Evolutionary conservation across 164 flowering plant species (phyloP), one percentile per base, ranked within the genome.

Genomic region (Vitis labrusca): DNA sequence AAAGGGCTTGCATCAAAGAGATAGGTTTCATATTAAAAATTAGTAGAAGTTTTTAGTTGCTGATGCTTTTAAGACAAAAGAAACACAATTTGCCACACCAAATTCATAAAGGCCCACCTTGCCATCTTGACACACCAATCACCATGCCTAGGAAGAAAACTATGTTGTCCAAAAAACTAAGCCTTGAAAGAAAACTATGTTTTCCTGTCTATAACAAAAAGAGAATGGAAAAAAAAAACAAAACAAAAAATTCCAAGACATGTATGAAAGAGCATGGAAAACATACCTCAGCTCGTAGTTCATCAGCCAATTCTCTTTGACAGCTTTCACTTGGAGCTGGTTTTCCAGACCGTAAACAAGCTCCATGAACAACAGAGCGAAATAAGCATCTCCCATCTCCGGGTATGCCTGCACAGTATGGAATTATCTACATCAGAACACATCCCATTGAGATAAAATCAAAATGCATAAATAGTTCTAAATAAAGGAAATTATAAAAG

Each of bases 381-480:
- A 96, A 96, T 83, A 93, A 78, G 70, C 99, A 96, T 76, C 99
- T 83, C 11, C 99, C 99, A 84, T 96, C 99, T 70, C 98, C 99
- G 67, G 99, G 98, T 69, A 96, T 89, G 62, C 97, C 99, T 95
- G 80, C 70, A 69, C 30, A 72, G n/a, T 1, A 73, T 37, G 67
- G 13, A 50, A 56, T 60, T 51, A 70, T 68, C 50, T 50, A 73
- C n/a, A 61, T n/a, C 30, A 66, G 37, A 23, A 55, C 27, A 61
- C 19, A 16, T 48, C 32, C 3, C 3, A 29, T 50, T 16, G 52
- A 53, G 54, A 30, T 71, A 54, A 44, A 62, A 48, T 55, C n/a
- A 14, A 44, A 7, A 32, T 17, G 1, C 17, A 59, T 15, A 6
- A 52, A 17, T 53, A 16, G 17, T 29, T 27, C 16, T 1, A 47